These are phyloP conservation scores for Globisporangium lucens DNA, from an alignment of 352 stramenopile species.

Conservation along the genomic window DNA sequence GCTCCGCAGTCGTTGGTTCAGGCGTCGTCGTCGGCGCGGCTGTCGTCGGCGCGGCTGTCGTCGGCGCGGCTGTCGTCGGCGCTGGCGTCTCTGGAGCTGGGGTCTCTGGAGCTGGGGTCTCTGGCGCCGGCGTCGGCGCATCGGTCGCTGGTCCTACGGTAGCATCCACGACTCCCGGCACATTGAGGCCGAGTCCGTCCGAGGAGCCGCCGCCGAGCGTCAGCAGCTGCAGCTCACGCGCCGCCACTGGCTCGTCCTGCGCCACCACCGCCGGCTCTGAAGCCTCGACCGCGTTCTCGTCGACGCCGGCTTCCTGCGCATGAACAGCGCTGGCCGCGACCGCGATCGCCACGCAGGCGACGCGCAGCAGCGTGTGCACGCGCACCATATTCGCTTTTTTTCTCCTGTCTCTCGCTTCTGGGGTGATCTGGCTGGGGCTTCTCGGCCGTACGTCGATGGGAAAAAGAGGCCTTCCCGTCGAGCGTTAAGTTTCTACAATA, in stretches of 20 bases:
- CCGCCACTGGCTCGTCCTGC: not conserved
- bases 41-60: not conserved
- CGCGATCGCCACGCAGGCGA: slow-evolving; percentile 9
- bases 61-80: not conserved
- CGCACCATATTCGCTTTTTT: slow-evolving; percentile 3
- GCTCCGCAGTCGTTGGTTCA: not conserved
- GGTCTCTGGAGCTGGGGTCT: not conserved
- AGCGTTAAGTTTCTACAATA: slow-evolving; percentile 9
- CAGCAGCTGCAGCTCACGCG: slow-evolving; percentile 8
- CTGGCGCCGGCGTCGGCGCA: not conserved
- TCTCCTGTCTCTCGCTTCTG: not conserved
- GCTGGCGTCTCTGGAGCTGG: slow-evolving; percentile 3
- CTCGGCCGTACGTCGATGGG: slow-evolving; percentile 4
- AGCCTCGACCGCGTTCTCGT: not conserved
- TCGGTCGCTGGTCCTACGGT: not conserved
- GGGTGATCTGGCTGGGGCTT: not conserved
- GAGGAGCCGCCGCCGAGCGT: not conserved
- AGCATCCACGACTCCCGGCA: not conserved
- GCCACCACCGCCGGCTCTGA: not conserved
- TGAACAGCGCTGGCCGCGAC: slow-evolving; percentile 2
- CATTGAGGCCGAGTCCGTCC: not conserved
- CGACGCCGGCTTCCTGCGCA: slow-evolving; percentile 15
- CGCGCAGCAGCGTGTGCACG: slow-evolving; percentile 8
- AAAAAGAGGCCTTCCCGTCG: not conserved
- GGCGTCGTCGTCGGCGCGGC: not conserved